These are phyloP conservation scores for Nemophila menziesii DNA, from an alignment of 257 asterid genomes.

Conservation along the genomic window DNA sequence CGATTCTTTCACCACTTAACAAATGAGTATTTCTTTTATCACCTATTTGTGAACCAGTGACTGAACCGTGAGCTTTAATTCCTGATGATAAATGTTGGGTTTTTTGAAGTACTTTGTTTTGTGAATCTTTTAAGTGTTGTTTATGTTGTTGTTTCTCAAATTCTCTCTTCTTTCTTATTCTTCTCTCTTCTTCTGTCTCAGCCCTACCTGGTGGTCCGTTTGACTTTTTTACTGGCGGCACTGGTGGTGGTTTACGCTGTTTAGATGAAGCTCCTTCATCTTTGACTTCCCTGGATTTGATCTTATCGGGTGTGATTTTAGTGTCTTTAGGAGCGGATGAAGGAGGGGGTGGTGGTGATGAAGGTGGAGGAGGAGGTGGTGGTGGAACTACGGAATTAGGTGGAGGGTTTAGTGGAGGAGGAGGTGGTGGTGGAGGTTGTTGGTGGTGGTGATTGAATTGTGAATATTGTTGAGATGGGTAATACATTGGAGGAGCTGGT, in stretches of 20 bases:
- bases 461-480: conserved; percentile 28
- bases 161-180: conserved; percentile 67
- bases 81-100: conserved; percentile 75
- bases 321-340: conserved; percentile 36
- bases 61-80: conserved; percentile 61
- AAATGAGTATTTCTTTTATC: conserved; percentile 65
- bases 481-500: conserved; percentile 25
- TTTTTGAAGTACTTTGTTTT: conserved; percentile 71
- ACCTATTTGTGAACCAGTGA: conserved; percentile 75
- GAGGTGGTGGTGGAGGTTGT: conserved; percentile 23
- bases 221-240: conserved; percentile 33
- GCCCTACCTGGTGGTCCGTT: conserved; percentile 33
- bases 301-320: conserved; percentile 29
- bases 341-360: conserved; percentile 51
- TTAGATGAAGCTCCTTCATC: conserved; percentile 28
- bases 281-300: conserved; percentile 13
- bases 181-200: conserved; percentile 92
- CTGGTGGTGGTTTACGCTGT: conserved; percentile 54
- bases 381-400: conserved; percentile 35
- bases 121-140: conserved; percentile 71
- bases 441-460: conserved; percentile 31
- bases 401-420: conserved; percentile 62
- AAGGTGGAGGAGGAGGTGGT: conserved; percentile 62
- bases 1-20: conserved; percentile 60
- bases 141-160: conserved; percentile 64